Conservation (phyloP, 768 basidiomycete species). For the Boletus subcaerulescens region DNA sequence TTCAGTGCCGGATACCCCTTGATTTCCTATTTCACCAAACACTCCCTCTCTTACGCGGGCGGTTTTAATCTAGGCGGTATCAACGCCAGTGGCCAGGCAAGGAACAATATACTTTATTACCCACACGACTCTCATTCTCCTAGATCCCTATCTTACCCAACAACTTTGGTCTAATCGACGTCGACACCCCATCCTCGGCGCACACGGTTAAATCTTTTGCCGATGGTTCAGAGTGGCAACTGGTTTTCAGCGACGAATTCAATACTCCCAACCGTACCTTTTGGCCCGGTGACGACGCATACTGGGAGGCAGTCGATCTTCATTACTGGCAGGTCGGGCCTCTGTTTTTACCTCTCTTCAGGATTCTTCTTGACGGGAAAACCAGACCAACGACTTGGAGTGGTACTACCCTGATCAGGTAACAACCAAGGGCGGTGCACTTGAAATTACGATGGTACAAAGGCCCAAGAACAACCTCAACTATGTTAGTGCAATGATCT, state of each 20-base stretch:
- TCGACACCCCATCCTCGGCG: slow-evolving; percentile 64
- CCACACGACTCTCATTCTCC: not conserved
- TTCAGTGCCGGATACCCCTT: slow-evolving; percentile 62
- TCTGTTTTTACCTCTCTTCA: not conserved
- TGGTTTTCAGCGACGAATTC: slow-evolving; percentile 91
- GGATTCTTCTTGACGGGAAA: not conserved
- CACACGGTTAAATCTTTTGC: slow-evolving; percentile 51
- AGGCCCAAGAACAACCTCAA: slow-evolving; percentile 68
- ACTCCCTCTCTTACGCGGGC: slow-evolving; percentile 45
- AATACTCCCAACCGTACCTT: slow-evolving; percentile 76
- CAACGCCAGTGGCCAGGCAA: slow-evolving; percentile 69
- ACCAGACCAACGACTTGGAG: slow-evolving; percentile 69
- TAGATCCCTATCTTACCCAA: slow-evolving; percentile 59
- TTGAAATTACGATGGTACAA: slow-evolving; percentile 70
- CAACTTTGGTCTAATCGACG: slow-evolving; percentile 72
- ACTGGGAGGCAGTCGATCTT: slow-evolving; percentile 81
- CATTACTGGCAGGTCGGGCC: slow-evolving; percentile 67
- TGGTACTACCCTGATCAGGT: slow-evolving; percentile 87
- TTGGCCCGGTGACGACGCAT: slow-evolving; percentile 80
- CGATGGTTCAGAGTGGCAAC: slow-evolving; percentile 52
- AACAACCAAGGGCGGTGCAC: slow-evolving; percentile 67
- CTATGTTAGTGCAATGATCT: slow-evolving; percentile 69
- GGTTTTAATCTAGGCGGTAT: slow-evolving; percentile 77
- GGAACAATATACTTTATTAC: slow-evolving; percentile 3
- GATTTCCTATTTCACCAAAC: slow-evolving; percentile 52